Evolutionary conservation across 176 grass and related monocot species (phyloP), one percentile per base, ranked within the genome.

Genomic region (Pharus latifolius): DNA sequence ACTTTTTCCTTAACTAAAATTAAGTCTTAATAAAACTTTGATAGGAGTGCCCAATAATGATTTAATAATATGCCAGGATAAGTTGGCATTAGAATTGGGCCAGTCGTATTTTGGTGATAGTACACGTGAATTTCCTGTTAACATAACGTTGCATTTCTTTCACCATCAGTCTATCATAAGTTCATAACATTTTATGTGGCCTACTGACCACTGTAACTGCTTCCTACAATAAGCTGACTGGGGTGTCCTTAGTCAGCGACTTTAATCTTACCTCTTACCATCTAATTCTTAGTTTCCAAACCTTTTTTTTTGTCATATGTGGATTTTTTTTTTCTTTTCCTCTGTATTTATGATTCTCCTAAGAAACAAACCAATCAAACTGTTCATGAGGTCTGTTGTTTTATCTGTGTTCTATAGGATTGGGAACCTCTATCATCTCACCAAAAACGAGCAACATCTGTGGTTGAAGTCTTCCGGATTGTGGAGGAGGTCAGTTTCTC

Each of bases 381-480:
- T 73, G 23, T 67, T 63, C 49, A 49, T 63, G 62, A 48, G 33
- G 35, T 38, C 49, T 72, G 18, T 60, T 66, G 53, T 82, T 68
- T 68, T 51, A 62, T 61, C 16, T 84, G 7, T 67, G 34, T 34
- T 34, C 35, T 45, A 60, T 70, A 96, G 92, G 82, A 84, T 75
- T 91, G 92, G 92, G 68, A 65, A 5, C 88, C 92, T 83, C 68
- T 91, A 82, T 91, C 92, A 67, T 75, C 44, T 83, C 75, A 83
- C 2, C 79, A 85, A 76, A 86, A 69, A 60, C 88, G 88, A 68
- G 72, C 92, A 61, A 80, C 72, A 80, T 91, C 92, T 65, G 83
- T 80, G 56, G 79, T 96, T 63, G 92, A 96, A 81, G 82, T 96
- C 40, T 96, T 96, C 58, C 82, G 92, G 64, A 88, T 96, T 53